Conservation (phyloP, 306 rosid species). For the Lotus japonicus region DNA sequence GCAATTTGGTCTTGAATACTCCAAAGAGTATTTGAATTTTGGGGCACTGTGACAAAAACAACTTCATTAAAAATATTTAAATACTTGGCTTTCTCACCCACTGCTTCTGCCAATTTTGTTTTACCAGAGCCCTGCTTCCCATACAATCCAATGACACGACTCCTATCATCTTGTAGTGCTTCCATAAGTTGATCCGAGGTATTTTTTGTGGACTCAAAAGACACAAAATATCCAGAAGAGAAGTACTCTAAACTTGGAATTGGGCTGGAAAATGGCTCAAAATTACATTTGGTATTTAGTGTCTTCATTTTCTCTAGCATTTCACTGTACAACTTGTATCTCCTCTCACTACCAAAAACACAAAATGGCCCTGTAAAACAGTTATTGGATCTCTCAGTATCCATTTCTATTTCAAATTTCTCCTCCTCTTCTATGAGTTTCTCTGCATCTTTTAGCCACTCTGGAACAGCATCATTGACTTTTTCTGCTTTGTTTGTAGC, state of each 20-base stretch:
- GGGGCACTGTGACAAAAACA: constrained; percentile 6
- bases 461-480: too few species aligned
- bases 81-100: not conserved
- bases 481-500: too few species aligned
- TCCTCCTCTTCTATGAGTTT: too few species aligned
- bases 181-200: not conserved
- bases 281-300: not conserved
- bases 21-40: not conserved
- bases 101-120: constrained; percentile 13
- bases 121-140: constrained; percentile 22
- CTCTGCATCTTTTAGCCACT: too few species aligned
- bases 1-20: constrained; percentile 2
- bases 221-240: not conserved
- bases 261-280: not conserved
- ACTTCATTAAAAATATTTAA: not conserved
- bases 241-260: constrained; percentile 4
- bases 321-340: too few species aligned
- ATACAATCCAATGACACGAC: not conserved
- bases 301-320: not conserved
- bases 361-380: too few species aligned
- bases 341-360: too few species aligned
- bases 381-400: too few species aligned
- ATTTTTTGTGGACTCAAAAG: not conserved
- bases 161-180: not conserved
- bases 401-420: too few species aligned